Percentiles rank a stretch among this genome's conserved stretches.
Conservation (phyloP, 768 basidiomycete species). For the Macrocybe gigantea region DNA sequence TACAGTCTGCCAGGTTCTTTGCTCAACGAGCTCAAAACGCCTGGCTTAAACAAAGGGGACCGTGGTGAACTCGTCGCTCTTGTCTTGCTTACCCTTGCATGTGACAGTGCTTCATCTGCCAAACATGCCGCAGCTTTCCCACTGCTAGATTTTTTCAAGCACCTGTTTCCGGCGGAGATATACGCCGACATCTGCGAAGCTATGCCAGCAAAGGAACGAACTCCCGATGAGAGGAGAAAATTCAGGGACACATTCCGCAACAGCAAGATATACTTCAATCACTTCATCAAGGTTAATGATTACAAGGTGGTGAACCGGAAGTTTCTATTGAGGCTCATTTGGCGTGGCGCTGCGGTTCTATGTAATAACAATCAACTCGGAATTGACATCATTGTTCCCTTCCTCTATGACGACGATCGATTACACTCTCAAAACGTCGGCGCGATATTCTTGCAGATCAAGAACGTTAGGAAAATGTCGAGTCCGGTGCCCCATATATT, state of each 20-base stretch:
- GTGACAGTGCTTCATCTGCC: slow-evolving; percentile 6
- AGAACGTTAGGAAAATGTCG: not conserved
- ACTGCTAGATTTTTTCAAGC: not conserved
- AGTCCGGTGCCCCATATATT: slow-evolving; percentile 7
- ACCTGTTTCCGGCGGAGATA: not conserved
- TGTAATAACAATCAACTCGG: slow-evolving; percentile 7
- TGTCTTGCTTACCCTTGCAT: slow-evolving; percentile 14
- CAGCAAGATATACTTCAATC: slow-evolving; percentile 22
- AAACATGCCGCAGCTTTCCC: not conserved
- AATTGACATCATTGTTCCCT: slow-evolving; percentile 20
- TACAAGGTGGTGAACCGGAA: slow-evolving; percentile 10
- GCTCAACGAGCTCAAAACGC: not conserved
- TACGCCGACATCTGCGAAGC: not conserved
- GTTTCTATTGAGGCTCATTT: slow-evolving; percentile 13
- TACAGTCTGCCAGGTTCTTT: too few relatives aligned
- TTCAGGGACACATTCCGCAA: slow-evolving; percentile 14
- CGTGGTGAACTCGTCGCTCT: slow-evolving; percentile 17
- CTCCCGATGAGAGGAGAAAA: not conserved
- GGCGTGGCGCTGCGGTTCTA: slow-evolving; percentile 20
- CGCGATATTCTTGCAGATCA: slow-evolving; percentile 7
- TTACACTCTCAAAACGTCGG: too few relatives aligned
- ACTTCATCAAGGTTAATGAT: slow-evolving; percentile 19
- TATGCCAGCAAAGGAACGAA: not conserved
- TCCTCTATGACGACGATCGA: not conserved
- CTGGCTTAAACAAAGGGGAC: slow-evolving; percentile 10